Evolutionary conservation across 176 grass and related monocot species (phyloP), one percentile per base, ranked within the genome.

Genomic region (Rhipidocladum racemiflorum): DNA sequence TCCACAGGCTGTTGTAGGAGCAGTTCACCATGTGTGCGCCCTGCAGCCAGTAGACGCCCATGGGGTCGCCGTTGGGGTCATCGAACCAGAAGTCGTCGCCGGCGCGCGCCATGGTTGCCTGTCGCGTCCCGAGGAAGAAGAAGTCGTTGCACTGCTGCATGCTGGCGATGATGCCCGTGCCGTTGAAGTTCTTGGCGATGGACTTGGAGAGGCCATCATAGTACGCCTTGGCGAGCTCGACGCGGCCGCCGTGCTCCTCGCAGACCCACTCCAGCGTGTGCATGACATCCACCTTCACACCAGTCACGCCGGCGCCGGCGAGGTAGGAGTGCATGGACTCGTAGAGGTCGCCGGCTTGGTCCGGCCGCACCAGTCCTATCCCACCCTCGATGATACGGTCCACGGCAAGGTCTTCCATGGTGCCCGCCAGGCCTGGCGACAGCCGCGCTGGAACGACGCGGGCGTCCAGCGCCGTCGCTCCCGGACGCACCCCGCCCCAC

Each of bases 131-230:
- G 21, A 92, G 88, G 56, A 92, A 86, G 79, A 96, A 88, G 77
- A 92, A 92, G 68, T 92, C 90, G 78, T 89, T 92, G 88, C 90
- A 93, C 42, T 97, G 94, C 82, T 93, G 82, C 94, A 97, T 97
- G 81, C 94, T 97, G 14, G 91, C 94, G 39, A 97, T 89, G 29
- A 89, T 87, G 3, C 88, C 94, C 25, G 73, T 93, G 16, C 90
- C 90, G 9, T 32, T 15, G 61, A 97, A 91, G 61, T 92, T 75
- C 34, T 68, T 89, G 1, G 77, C 63, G 6, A 97, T 9, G 17
- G 93, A 97, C 0, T 50, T 44, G 0, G 86, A 87, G 11, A 96
- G 86, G 2, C 53, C 90, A 40, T 24, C 70, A 80, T 84, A 97
- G 76, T 97, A 96, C 0, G 90, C 79, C 55, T 80, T 96, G 40